Conservation (phyloP, 164 flowering plant species). For the Chimonanthus praecox region DNA sequence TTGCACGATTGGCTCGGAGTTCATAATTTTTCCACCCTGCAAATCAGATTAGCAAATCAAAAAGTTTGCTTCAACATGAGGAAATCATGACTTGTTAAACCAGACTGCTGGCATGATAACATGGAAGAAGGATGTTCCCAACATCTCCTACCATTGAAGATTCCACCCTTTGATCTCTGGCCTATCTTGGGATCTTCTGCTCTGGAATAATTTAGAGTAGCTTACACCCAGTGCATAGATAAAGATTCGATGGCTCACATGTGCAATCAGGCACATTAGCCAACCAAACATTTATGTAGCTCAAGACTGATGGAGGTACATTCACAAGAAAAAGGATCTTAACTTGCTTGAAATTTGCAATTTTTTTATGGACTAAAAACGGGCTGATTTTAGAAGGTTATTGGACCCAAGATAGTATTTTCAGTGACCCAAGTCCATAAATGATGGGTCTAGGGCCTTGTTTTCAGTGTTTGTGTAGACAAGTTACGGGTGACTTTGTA, state of each 20-base stretch:
- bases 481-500: too few relatives aligned
- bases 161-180: background rate
- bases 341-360: too few relatives aligned
- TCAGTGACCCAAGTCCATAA: too few relatives aligned
- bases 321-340: too few relatives aligned
- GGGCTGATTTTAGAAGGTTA: too few relatives aligned
- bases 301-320: background rate
- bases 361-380: too few relatives aligned
- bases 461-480: too few relatives aligned
- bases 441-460: too few relatives aligned
- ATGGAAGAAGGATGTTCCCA: background rate
- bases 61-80: slow-evolving; percentile 5
- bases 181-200: background rate
- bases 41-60: slow-evolving; percentile 10
- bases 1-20: too few relatives aligned
- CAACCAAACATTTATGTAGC: background rate
- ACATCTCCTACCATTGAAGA: background rate
- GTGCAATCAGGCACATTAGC: background rate
- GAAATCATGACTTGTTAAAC: background rate
- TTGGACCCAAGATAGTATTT: too few relatives aligned
- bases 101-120: background rate
- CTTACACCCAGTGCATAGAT: background rate
- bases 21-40: slow-evolving; percentile 14
- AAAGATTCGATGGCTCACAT: too few relatives aligned
- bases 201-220: background rate